Conservation (phyloP, 2,329 filamentous ascomycete genomes). For the Blumeria hordei region DNA sequence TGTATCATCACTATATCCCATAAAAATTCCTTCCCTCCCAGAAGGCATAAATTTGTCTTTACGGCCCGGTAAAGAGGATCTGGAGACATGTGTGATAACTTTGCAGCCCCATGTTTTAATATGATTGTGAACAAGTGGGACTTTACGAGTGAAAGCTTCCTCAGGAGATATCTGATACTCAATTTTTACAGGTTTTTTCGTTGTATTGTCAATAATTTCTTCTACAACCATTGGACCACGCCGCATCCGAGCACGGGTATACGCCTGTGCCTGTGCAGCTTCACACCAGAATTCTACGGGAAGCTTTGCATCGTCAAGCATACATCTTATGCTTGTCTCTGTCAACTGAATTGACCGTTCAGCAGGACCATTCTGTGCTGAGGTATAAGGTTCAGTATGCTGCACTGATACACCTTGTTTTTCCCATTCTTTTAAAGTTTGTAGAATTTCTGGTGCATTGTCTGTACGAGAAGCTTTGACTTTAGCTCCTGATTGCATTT, state of each 20-base stretch:
- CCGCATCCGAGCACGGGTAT: not conserved
- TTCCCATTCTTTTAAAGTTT: not conserved
- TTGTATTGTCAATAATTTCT: not conserved
- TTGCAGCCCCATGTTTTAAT: not conserved
- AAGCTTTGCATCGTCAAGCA: slow-evolving; percentile 1
- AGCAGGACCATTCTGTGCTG: not conserved
- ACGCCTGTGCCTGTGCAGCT: not conserved
- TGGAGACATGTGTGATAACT: not conserved
- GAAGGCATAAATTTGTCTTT: slow-evolving; percentile 1
- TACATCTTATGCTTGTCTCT: not conserved
- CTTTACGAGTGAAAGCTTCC: not conserved
- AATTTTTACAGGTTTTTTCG: not conserved
- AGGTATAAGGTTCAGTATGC: not conserved
- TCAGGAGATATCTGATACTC: not conserved
- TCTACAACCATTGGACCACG: not conserved
- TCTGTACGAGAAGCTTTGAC: not conserved
- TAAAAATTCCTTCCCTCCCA: slow-evolving; percentile 1
- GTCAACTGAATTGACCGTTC: not conserved
- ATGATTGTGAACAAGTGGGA: not conserved
- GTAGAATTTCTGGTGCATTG: not conserved
- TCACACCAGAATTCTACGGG: not conserved
- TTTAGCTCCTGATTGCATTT: not conserved
- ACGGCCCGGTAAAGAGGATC: not conserved
- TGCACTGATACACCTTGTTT: slow-evolving; percentile 1
- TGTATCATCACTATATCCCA: slow-evolving; percentile 1